Evolutionary conservation across 495 filamentous ascomycete genomes (phyloP).

Genomic region (Penicillium lividum): DNA sequence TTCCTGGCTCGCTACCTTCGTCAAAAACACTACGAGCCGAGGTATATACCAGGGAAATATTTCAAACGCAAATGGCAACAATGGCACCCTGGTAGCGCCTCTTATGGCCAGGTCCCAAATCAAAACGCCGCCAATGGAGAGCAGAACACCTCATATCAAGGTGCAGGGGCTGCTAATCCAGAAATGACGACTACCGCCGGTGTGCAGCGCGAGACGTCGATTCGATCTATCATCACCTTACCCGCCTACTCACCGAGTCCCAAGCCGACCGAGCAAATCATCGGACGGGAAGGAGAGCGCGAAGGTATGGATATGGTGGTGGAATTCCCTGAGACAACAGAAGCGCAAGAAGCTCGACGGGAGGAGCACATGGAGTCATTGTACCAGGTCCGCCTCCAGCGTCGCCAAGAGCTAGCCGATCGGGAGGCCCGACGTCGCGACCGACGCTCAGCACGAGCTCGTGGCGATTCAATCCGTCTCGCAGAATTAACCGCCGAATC

Average conservation of each 20-base stretch:
- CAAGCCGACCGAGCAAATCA: conserved; percentile 75
- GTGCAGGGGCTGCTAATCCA: conserved; percentile 21
- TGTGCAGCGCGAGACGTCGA: conserved; percentile 79
- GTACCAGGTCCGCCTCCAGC: conserved; percentile 82
- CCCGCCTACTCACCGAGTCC: conserved; percentile 75
- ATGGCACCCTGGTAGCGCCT: conserved; percentile 52
- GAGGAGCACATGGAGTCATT: conserved; percentile 91
- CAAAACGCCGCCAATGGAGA: conserved; percentile 17
- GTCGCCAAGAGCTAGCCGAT: conserved; percentile 73
- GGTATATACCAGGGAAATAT: conserved; percentile 57
- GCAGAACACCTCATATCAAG: conserved; percentile 28
- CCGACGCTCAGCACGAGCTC: conserved; percentile 66
- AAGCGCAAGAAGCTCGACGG: conserved; percentile 76
- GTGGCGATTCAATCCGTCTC: conserved; percentile 65
- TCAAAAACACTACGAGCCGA: conserved; percentile 50
- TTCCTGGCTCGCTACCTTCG: conserved; percentile 51
- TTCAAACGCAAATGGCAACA: conserved; percentile 62
- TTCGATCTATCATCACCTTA: conserved; percentile 90
- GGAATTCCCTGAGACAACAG: conserved; percentile 72
- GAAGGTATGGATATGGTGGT: conserved; percentile 90
- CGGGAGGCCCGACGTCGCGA: conserved; percentile 70
- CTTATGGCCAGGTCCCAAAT: conserved; percentile 42
- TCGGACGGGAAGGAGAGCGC: conserved; percentile 88
- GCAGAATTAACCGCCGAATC: conserved; percentile 55
- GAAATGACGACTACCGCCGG: conserved; percentile 37